These are phyloP conservation scores for Salix suchowensis DNA, from an alignment of 345 rosid genomes.

Conservation along the genomic window DNA sequence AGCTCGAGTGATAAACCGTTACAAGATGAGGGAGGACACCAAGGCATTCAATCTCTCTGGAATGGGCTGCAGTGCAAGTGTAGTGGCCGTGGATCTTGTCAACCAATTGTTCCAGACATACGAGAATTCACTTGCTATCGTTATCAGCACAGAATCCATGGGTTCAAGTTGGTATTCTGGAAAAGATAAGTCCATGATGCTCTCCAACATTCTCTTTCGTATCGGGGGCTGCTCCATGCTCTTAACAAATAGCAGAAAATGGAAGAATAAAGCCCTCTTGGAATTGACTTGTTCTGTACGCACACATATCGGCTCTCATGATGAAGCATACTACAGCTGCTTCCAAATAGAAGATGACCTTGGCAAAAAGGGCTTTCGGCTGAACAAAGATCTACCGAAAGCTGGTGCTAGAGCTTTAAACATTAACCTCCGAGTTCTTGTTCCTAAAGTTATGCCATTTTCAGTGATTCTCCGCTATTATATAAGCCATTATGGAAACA, in stretches of 20 bases:
- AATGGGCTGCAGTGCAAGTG: constrained; percentile 45
- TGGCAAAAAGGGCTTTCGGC: constrained; percentile 21
- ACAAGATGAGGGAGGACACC: constrained; percentile 31
- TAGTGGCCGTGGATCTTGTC: constrained; percentile 22
- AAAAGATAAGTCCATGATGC: constrained; percentile 33
- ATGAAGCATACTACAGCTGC: constrained; percentile 23
- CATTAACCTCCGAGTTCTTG: constrained; percentile 9
- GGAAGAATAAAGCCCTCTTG: constrained; percentile 17
- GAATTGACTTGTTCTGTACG: constrained; percentile 22
- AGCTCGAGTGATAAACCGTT: constrained; percentile 18
- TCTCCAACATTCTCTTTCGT: constrained; percentile 36
- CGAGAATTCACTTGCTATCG: constrained; percentile 20
- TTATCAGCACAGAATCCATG: constrained; percentile 31
- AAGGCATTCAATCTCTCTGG: constrained; percentile 35
- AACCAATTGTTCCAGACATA: constrained; percentile 26
- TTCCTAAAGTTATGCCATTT: constrained; percentile 38
- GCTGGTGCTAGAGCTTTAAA: constrained; percentile 21
- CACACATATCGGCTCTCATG: constrained; percentile 30
- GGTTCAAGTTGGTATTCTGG: constrained; percentile 26
- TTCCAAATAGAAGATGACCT: constrained; percentile 23
- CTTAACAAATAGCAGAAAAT: constrained; percentile 17
- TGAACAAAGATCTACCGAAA: constrained; percentile 18
- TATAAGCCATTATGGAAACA: background rate
- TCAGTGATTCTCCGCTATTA: constrained; percentile 22
- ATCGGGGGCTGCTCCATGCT: constrained; percentile 36